Evolutionary conservation across 768 basidiomycete species (phyloP), one percentile per base, ranked within the genome.

Genomic region (Suillus subluteus): DNA sequence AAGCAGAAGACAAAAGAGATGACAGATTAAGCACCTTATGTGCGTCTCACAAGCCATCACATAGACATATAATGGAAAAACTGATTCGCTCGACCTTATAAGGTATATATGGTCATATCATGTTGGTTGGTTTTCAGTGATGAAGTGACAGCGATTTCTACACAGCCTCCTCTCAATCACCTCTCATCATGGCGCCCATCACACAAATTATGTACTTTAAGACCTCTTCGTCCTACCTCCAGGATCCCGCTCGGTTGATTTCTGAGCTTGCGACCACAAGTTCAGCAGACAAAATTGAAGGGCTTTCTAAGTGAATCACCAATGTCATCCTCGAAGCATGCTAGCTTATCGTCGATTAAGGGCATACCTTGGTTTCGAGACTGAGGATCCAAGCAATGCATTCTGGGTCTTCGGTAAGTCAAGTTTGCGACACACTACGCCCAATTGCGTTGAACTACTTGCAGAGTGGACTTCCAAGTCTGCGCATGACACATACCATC

Each of bases 401-500:
- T 77, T 77, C 73, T 72, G 69, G 68, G 76, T 77, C 37, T 40
- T 59, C 6, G 66, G 68, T 67, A 16, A 43, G 65, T 63, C 30
- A 50, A 70, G 67, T 32, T 69, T 70, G 71, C 66, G 30, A 12
- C 6, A 54, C 32, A 59, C 59, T 30, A 52, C 15, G 52, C 23
- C 58, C 16, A 63, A 32, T n/a, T 6, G 1, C 18, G 26, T 38
- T 40, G 30, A 55, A 26, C 55, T 30, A 50, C 41, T 11, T 12
- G 12, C 54, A 77, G 76, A 74, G 58, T 77, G 78, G 75, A 55
- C 6, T 46, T 68, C 76, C 6, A 76, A 73, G 62, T 62, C 65
- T 2, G 71, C 67, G 21, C 65, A 56, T 12, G 70, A 71, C 8
- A 40, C 63, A 32, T 73, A 72, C 38, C 6, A 65, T 54, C 26